Base-by-base conservation (phyloP, 2,329 filamentous ascomycete genomes). In the Calonectria montana region DNA sequence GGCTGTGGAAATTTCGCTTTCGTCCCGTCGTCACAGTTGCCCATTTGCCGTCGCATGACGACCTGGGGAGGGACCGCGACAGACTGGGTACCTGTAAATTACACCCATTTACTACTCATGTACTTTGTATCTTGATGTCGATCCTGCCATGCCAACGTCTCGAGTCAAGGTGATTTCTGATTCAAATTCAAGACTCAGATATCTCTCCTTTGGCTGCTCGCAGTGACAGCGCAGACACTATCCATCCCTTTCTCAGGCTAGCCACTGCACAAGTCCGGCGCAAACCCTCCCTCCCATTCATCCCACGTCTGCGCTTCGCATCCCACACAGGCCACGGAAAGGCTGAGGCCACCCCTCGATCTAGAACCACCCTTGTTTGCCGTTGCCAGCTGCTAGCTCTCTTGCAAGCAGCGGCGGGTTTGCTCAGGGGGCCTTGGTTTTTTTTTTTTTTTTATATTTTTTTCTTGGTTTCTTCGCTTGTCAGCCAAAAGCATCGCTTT, bases 261-360 rank as follows among this genome's bases (percentile, higher is more conserved):
- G 67, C 68, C 63, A 67, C 63, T 39, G n/a, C 53, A 41, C 35
- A 37, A 41, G 65, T 59, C 63, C 68, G 43, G 63, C 55, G 63
- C 45, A 70, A 50, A 66, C 37, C 45, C 57, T 50, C 63, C n/a
- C 48, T 59, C 48, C 31, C 47, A 57, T 29, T 47, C 31, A 29
- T 62, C 57, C 57, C 57, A 45, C 53, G 43, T 47, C 43, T 35
- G 37, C 53, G 35, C 53, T 59, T 59, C 37, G 35, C 61, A 31
- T 57, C 48, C 31, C 41, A 39, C 66, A 37, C 61, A 59, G 67
- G 53, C 48, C 75, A 63, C 61, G 66, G 43, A 78, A 79, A 79
- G 77, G 77, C 77, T 79, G 76, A 75, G 74, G 77, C 77, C 76
- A 75, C 76, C 76, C 77, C 75, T 75, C 77, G 77, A 79, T 77